Evolutionary conservation across 2,329 filamentous ascomycete species (phyloP), one percentile per base, ranked within the genome.

Genomic region (Epicoccum nigrum): DNA sequence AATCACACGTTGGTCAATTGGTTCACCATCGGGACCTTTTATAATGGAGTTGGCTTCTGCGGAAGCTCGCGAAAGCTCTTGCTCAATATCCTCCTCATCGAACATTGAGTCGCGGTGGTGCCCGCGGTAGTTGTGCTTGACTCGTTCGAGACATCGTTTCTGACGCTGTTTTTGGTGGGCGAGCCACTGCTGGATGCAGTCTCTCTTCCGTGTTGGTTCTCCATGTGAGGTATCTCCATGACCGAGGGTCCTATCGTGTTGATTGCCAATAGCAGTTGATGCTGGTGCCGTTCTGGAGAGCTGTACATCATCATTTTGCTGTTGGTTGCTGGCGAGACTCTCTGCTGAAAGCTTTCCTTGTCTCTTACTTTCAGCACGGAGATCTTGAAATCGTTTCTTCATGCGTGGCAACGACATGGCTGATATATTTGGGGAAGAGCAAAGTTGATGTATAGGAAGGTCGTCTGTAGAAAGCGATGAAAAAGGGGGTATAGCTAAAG

Each of bases 91-190:
- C n/a, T 35, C n/a, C 8, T 23, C 1, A 3, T 31, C 17, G 20
- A 52, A 32, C 38, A 47, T 33, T 4, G 49, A 47, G 6, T 52
- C 49, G 28, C 23, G 16, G 23, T 42, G 43, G 16, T 7, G n/a
- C n/a, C n/a, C n/a, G 8, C 13, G 23, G 8, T 17, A 5, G 3
- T 23, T 30, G 5, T 35, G 13, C 38, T 39, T 42, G 25, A 42
- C 13, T 20, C 32, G 25, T 6, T 37, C 19, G 12, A 51, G 20
- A 17, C 42, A 42, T 42, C 37, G 38, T 7, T 27, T 20, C 7
- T 46, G 20, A 17, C 42, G 48, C 37, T 42, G 38, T 7, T 27
- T 20, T 11, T 46, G 43, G 7, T 40, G 38, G 4, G 19, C 28
- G 23, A 52, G 28, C 49, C 43, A 47, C 16, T 34, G 33, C 8